phyloP scores from a whole-genome alignment of 331 rosid genomes.

The Malus hybrid region DNA sequence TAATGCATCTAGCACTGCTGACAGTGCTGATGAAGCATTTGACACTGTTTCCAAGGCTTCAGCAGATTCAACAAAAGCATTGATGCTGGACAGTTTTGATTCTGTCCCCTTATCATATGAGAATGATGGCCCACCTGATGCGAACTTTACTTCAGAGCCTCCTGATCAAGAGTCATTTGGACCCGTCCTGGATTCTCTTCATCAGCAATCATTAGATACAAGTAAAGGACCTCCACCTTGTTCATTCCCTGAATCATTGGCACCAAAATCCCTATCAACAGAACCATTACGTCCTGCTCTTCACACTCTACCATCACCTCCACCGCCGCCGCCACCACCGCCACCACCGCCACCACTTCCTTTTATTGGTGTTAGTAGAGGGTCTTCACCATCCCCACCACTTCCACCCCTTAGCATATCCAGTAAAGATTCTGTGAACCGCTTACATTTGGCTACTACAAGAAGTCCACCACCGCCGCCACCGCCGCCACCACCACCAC shows the following conservation, averaged over 20 bases:
- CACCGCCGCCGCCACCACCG: background rate
- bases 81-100: constrained; percentile 33
- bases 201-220: constrained; percentile 10
- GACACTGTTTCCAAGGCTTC: constrained; percentile 56
- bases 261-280: constrained; percentile 5
- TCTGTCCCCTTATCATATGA: constrained; percentile 32
- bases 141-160: constrained; percentile 26
- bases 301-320: constrained; percentile 5
- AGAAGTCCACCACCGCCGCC: background rate
- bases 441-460: background rate
- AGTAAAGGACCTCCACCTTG: constrained; percentile 29
- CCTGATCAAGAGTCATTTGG: constrained; percentile 30
- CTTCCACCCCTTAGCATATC: too few relatives aligned
- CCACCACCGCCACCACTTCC: constrained; percentile 12
- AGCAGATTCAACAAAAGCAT: constrained; percentile 37
- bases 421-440: background rate
- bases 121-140: constrained; percentile 28
- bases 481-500: constrained; percentile 2
- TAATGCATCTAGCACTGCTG: constrained; percentile 85
- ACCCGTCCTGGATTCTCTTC: constrained; percentile 21
- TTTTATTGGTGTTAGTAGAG: background rate
- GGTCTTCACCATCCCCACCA: constrained; percentile 13
- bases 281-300: constrained; percentile 7
- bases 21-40: constrained; percentile 88
- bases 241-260: constrained; percentile 27